Evolutionary conservation across 2,329 filamentous ascomycete species (phyloP).

Genomic region (Bipolaris cookei): DNA sequence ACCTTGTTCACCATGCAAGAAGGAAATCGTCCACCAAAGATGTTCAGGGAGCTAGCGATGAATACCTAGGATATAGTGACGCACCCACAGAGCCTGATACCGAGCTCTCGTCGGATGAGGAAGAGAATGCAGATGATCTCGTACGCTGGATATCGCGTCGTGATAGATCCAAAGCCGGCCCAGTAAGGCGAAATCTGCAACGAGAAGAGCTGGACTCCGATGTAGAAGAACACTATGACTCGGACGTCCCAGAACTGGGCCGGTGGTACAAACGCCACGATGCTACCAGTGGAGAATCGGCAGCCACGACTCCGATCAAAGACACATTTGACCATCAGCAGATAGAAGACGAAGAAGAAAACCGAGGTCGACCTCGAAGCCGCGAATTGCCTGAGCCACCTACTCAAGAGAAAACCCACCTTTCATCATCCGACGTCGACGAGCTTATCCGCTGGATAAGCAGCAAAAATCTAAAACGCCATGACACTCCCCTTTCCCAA

Average conservation of each 20-base stretch:
- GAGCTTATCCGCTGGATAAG: constrained; percentile 39
- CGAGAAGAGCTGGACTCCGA: constrained; percentile 17
- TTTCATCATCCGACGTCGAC: constrained; percentile 32
- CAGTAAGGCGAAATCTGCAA: constrained; percentile 21
- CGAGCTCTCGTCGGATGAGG: constrained; percentile 27
- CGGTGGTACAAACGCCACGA: constrained; percentile 31
- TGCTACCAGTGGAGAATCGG: constrained; percentile 34
- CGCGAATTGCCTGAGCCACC: constrained; percentile 8
- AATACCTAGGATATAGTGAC: constrained; percentile 31
- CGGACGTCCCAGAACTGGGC: constrained; percentile 32
- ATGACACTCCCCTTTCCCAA: constrained; percentile 3
- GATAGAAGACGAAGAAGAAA: constrained; percentile 5
- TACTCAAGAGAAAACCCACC: constrained; percentile 15
- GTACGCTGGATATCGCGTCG: constrained; percentile 35
- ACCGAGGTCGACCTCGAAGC: constrained; percentile 20
- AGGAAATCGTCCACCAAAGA: constrained; percentile 23
- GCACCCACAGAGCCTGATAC: constrained; percentile 41
- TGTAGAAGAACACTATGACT: constrained; percentile 21
- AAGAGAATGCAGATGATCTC: constrained; percentile 32
- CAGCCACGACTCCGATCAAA: constrained; percentile 6
- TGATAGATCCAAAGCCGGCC: constrained; percentile 31
- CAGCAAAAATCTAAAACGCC: constrained; percentile 21
- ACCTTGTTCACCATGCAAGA: constrained; percentile 38
- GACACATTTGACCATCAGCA: neutral
- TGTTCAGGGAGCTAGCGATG: neutral